Conservation (phyloP, 208 protist species). For the Trichomonas gallinae region DNA sequence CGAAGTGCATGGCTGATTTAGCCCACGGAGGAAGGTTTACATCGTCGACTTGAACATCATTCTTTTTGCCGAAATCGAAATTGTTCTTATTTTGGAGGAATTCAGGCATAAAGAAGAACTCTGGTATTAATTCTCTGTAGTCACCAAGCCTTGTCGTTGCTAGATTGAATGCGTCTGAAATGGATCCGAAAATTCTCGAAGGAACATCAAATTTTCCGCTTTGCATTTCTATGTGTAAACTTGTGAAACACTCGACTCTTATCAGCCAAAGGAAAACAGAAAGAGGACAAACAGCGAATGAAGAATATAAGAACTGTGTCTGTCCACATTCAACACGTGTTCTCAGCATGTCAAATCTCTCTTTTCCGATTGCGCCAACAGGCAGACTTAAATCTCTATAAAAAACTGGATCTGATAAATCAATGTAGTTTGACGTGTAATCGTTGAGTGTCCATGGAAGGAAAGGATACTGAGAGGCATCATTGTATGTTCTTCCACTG, state of each 20-base stretch:
- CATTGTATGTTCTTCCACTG: not conserved
- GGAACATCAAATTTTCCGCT: constrained; percentile 61
- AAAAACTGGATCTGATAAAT: not conserved
- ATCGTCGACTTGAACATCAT: constrained; percentile 31
- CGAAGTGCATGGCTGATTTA: constrained; percentile 34
- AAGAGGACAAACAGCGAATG: constrained; percentile 84
- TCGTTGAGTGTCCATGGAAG: not conserved
- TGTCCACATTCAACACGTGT: constrained; percentile 58
- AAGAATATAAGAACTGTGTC: constrained; percentile 68
- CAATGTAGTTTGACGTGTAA: not conserved
- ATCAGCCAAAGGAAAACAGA: constrained; percentile 58
- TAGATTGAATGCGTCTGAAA: not conserved
- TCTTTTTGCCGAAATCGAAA: constrained; percentile 36
- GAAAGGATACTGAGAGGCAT: not conserved
- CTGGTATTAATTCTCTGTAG: constrained; percentile 43
- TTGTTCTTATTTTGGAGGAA: constrained; percentile 42
- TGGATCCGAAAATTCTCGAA: not conserved
- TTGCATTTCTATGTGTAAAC: constrained; percentile 54
- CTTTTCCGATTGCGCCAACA: not conserved
- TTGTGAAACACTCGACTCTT: constrained; percentile 88
- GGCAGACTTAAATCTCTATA: not conserved
- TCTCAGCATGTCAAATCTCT: constrained; percentile 16
- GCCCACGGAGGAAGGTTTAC: constrained; percentile 36
- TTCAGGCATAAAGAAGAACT: constrained; percentile 51
- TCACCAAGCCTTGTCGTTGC: not conserved